phyloP scores from a whole-genome alignment of 1,139 yeast genomes.

The Geotrichum histeridarum region DNA sequence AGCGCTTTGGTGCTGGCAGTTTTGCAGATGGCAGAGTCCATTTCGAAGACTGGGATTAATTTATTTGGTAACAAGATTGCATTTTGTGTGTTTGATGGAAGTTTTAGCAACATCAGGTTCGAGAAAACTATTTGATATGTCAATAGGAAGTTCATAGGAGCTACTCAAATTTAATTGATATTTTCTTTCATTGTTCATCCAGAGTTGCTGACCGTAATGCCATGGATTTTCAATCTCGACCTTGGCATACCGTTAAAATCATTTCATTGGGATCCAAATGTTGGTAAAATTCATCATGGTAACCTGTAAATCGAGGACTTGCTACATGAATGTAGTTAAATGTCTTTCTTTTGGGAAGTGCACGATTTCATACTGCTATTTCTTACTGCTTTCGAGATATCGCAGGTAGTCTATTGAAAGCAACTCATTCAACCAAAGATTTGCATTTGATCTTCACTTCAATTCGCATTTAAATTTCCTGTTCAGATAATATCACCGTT shows the following conservation, averaged over 20 bases:
- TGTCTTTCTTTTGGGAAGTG: too few relatives aligned
- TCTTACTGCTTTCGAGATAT: too few relatives aligned
- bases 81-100: neutral
- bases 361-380: too few relatives aligned
- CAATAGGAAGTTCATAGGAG: neutral
- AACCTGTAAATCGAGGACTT: too few relatives aligned
- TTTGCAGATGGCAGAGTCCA: slow-evolving; percentile 32
- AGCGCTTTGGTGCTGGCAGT: slow-evolving; percentile 46
- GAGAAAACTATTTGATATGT: neutral
- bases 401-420: too few relatives aligned
- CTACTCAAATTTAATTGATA: neutral
- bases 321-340: too few relatives aligned
- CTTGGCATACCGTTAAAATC: neutral
- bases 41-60: slow-evolving; percentile 39
- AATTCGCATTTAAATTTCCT: too few relatives aligned
- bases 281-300: too few relatives aligned
- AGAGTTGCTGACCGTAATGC: neutral
- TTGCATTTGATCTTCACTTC: too few relatives aligned
- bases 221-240: neutral
- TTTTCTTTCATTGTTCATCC: neutral
- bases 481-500: too few relatives aligned
- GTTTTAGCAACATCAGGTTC: neutral
- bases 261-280: too few relatives aligned
- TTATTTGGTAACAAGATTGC: neutral
- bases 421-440: too few relatives aligned